Evolutionary conservation across 2,329 filamentous ascomycete genomes (phyloP), one percentile per base, ranked within the genome.

Genomic region (Hawksworthiomyces lignivorus): DNA sequence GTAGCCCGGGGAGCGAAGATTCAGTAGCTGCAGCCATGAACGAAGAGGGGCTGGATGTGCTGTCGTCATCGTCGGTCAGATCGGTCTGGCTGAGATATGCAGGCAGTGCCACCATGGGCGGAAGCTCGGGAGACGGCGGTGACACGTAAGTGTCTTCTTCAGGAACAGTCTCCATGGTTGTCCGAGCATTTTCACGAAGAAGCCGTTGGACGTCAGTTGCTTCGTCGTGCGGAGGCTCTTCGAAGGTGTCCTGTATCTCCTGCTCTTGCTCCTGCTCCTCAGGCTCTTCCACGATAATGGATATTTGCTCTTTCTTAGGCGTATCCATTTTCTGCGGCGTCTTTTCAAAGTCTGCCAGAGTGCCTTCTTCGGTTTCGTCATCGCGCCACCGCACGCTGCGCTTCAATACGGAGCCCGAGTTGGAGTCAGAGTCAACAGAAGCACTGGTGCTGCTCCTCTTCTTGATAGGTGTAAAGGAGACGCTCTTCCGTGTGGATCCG

Each of bases 301-400:
- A 32, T 9, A 48, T 48, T 2, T 30, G 12, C 35, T 26, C 24
- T 12, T 62, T 61, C 37, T 80, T 74, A 7, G 79, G 75, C 1
- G 77, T 75, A 3, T 69, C 17, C 12, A 32, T 14, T 56, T 82
- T 84, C 59, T 88, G 76, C 1, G 92, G 90, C 3, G 90, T 96
- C 63, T 87, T 87, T 56, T 90, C 86, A 57, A 90, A 96, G 58
- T 97, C 92, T 10, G 85, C 88, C 43, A 97, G 67, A 1, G 82
- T 81, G 19, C 88, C 89, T 39, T 90, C 80, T 56, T 94, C 84
- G 3, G 82, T 67, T 55, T 77, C 87, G 54, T 97, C 92, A 54
- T 94, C 88, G 45, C 87, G 81, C 92, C 92, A 98, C 50, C 90
- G 78, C 6, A 98, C 90, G 34, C 75, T 82, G 46, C 89, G 77